These are phyloP conservation scores for Chlamydomonas incerta DNA, from an alignment of 139 green algal species.

Conservation along the genomic window DNA sequence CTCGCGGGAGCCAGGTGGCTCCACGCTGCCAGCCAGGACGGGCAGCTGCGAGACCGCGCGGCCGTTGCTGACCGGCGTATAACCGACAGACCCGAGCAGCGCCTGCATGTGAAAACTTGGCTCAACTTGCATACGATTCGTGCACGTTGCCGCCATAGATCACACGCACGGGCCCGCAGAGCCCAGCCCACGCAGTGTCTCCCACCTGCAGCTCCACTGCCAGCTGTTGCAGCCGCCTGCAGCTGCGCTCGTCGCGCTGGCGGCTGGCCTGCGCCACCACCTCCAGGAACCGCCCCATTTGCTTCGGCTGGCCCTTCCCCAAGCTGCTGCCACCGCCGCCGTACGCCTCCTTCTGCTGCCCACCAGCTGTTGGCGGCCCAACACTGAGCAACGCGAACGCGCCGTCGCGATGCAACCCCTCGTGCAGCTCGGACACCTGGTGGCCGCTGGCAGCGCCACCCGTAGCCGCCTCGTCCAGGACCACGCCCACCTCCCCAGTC, in stretches of 20 bases:
- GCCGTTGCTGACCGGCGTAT: too few species aligned
- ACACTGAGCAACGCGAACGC: not conserved
- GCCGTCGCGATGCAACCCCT: not conserved
- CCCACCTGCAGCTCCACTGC: slow-evolving; percentile 15
- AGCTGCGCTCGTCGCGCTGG: slow-evolving; percentile 6
- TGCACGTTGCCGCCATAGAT: too few species aligned
- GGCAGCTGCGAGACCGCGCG: too few species aligned
- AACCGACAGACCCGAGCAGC: too few species aligned
- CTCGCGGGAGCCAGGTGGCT: too few species aligned
- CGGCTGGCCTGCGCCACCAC: not conserved
- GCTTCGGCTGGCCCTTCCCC: not conserved
- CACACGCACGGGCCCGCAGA: not conserved
- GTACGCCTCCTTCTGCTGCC: not conserved
- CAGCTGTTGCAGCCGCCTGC: not conserved
- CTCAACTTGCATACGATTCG: too few species aligned
- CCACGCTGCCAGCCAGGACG: too few species aligned
- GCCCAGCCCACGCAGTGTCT: too few species aligned
- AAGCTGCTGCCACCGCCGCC: not conserved
- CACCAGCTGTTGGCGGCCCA: too few species aligned
- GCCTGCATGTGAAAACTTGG: too few species aligned
- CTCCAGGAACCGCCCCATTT: slow-evolving; percentile 13
- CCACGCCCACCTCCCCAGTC: too few species aligned
- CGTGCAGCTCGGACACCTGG: not conserved
- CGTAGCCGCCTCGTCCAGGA: not conserved
- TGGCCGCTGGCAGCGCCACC: not conserved